Conservation (phyloP, 768 basidiomycete genomes). For the Boletellus emodensis region DNA sequence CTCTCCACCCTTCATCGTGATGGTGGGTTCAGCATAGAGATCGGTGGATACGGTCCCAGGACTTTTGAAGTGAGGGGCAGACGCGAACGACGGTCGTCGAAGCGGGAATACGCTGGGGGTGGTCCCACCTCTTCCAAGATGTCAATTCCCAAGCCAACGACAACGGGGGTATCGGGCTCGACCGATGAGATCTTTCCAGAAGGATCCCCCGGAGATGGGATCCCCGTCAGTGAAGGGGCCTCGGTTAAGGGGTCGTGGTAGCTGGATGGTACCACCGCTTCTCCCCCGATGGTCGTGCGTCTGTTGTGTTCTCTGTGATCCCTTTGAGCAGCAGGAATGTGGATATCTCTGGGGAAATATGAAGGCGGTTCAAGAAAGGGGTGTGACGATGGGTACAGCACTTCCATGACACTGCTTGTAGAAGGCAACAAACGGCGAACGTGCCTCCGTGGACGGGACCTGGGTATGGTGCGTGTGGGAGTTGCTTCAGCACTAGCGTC, state of each 20-base stretch:
- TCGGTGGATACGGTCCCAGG: slow-evolving; percentile 23
- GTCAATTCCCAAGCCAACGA: slow-evolving; percentile 4
- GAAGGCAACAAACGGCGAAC: slow-evolving; percentile 15
- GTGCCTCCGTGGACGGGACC: slow-evolving; percentile 5
- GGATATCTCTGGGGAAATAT: slow-evolving; percentile 7
- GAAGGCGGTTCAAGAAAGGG: slow-evolving; percentile 18
- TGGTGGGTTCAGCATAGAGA: slow-evolving; percentile 4
- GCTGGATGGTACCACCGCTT: background rate
- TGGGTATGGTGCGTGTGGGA: background rate
- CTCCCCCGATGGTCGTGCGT: background rate
- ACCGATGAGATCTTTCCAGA: background rate
- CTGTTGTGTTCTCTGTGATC: background rate
- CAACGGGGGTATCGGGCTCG: slow-evolving; percentile 1
- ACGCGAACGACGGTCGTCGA: slow-evolving; percentile 17
- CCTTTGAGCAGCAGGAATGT: background rate
- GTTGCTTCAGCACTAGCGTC: background rate
- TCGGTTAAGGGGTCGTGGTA: slow-evolving; percentile 1
- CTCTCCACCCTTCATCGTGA: background rate
- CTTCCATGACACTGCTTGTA: slow-evolving; percentile 20
- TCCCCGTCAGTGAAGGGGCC: slow-evolving; percentile 12
- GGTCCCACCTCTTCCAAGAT: slow-evolving; percentile 2
- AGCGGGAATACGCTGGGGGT: slow-evolving; percentile 23
- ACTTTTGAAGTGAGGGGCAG: slow-evolving; percentile 9
- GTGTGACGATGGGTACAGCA: slow-evolving; percentile 22
- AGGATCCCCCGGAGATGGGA: slow-evolving; percentile 6